Evolutionary conservation across 768 basidiomycete genomes (phyloP), one percentile per base, ranked within the genome.

Genomic region (Ramaria sp.): DNA sequence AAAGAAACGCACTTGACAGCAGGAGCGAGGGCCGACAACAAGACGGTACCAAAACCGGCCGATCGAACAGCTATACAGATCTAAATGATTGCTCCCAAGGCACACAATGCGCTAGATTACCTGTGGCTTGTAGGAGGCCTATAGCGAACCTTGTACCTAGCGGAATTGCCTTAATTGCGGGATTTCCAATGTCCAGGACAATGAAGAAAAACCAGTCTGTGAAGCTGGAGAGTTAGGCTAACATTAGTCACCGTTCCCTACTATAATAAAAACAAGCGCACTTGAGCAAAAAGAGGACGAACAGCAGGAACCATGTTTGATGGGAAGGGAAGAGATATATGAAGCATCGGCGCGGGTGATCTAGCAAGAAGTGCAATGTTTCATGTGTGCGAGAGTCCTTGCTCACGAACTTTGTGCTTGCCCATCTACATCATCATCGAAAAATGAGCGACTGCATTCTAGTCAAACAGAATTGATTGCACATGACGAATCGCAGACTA

Each of bases 241-340:
- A 33, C 22, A 46, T 27, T 12, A 47, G 19, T 33, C 22, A 7
- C 31, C 10, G 19, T 6, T 20, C 38, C 7, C 1, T 48, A 41
- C 93, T 82, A 3, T 71, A 76, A 9, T 45, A 27, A 27, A 27
- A 20, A 38, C 15, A 22, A 37, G 65, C 83, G 53, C 64, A 92
- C 91, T 81, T 91, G 34, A 95, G 70, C 0, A 72, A 61, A 4
- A 88, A 38, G 22, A 96, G 74, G 24, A 95, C 68, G 0, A 79
- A 78, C 1, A 91, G 60, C 4, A 96, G 79, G 62, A 95, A 88
- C 90, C 91, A 92, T 3, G 93, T 96, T 66, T 96, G 93, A 64
- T 93, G 90, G 0, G 91, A 84, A 0, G 92, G 92, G 62, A 95
- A 95, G 5, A 95, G 78, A 67, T 92, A 89, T 12, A 91, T 80